Base-by-base conservation (phyloP, 1,139 yeast species). In the Yamadazyma siamensis region DNA sequence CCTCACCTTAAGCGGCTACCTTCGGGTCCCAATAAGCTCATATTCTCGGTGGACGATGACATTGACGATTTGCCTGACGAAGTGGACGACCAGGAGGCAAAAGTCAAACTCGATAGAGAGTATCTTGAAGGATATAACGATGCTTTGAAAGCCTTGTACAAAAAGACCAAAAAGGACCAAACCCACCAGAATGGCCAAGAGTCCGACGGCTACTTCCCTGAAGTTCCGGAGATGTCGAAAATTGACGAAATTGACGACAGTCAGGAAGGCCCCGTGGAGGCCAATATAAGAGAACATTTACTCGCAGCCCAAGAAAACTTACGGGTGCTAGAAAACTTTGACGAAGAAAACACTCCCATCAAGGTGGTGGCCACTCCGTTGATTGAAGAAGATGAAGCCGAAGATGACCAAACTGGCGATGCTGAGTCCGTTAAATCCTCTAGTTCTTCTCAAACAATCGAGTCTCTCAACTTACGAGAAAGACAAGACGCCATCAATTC, bases 401-500 rank as follows among this genome's bases (percentile, higher is more conserved):
- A 29, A 5, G 41, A 36, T 2, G 44, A 35, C 10, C 40, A 26
- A 4, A 33, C 28, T 13, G 44, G 35, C 5, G 35, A 33, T 15
- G 45, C 33, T 43, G 13, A 43, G 4, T 64, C 65, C 0, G 43
- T 56, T 4, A 34, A 41, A 13, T 56, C 68, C 7, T 41, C 56
- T 4, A 67, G 71, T 1, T 75, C 87, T 0, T 53, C 75, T 1
- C 61, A 69, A 3, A 76, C 94, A 0, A 56, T 76, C 15, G 96
- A 88, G 50, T 83, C 95, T 1, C 80, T 85, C 48, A 91, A 95
- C n/a, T 68, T 91, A 37, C 70, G 91, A 38, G 96, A 89, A 46
- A 78, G 97, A 43, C 98, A 91, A 57, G 88, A 86, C 44, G 98
- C 98, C 4, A 94, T 91, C 54, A 91, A 91, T 51, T 80, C 86